Percentiles rank a stretch among this genome's conserved stretches.
Conservation (phyloP, 192 early-diverging fungal genomes). For the Rhizoclosmatium sp. region DNA sequence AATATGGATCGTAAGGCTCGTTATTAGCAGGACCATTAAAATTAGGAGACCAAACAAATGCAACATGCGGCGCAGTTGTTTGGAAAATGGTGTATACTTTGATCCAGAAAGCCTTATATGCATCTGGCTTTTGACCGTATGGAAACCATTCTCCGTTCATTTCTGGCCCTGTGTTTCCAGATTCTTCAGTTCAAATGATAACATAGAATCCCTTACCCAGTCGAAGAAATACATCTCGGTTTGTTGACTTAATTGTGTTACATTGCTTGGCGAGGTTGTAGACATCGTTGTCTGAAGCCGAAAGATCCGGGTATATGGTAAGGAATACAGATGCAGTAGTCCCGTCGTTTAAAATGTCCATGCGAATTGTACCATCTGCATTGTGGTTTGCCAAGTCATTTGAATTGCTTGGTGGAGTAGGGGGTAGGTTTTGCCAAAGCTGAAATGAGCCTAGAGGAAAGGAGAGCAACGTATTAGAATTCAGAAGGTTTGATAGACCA, state of each 20-base stretch:
- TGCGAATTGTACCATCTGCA: constrained; percentile 11
- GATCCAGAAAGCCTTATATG: constrained; percentile 9
- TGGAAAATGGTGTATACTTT: constrained; percentile 6
- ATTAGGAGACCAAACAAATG: constrained; percentile 29
- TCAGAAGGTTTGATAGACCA: neutral
- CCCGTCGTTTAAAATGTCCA: constrained; percentile 23
- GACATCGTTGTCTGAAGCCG: constrained; percentile 1
- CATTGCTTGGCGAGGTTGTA: constrained; percentile 12
- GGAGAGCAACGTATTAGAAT: neutral
- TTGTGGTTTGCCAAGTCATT: constrained; percentile 10
- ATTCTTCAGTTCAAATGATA: neutral
- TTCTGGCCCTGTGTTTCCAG: neutral
- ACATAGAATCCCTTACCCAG: constrained; percentile 37
- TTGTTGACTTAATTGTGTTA: constrained; percentile 1
- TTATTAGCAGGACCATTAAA: neutral
- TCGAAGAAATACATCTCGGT: constrained; percentile 37
- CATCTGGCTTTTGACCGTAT: constrained; percentile 20
- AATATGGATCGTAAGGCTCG: constrained; percentile 29
- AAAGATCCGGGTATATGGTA: constrained; percentile 24
- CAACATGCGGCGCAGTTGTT: neutral
- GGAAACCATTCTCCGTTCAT: constrained; percentile 16
- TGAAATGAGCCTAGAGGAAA: constrained; percentile 12
- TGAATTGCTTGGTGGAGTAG: neutral
- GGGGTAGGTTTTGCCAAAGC: constrained; percentile 9
- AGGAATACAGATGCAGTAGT: constrained; percentile 29